These are phyloP conservation scores for Fusarium austroafricanum DNA, from an alignment of 2,329 filamentous ascomycete species.

Conservation along the genomic window DNA sequence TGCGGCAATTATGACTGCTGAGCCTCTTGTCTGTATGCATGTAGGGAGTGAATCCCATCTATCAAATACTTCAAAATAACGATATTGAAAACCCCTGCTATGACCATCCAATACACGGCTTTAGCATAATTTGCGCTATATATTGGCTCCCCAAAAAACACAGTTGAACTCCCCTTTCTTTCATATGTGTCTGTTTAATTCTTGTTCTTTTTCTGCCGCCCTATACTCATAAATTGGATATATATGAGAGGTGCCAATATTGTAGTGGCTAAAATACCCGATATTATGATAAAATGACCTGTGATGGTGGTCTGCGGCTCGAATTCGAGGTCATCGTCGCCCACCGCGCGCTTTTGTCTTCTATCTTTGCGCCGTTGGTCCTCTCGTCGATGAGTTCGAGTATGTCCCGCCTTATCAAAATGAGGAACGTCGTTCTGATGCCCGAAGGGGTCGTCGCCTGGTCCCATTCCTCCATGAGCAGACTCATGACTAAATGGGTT, in stretches of 20 bases:
- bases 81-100: not conserved
- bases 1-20: not conserved
- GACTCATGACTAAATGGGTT: conserved; percentile 34
- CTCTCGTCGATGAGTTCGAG: conserved; percentile 76
- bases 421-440: conserved; percentile 72
- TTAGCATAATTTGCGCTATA: not conserved
- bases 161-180: not conserved
- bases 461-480: conserved; percentile 65
- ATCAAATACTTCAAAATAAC: not conserved
- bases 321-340: conserved; percentile 51
- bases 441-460: conserved; percentile 63
- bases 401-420: conserved; percentile 81
- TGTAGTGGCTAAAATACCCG: conserved; percentile 59
- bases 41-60: not conserved
- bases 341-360: conserved; percentile 55
- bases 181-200: not conserved
- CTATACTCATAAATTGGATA: conserved; percentile 52
- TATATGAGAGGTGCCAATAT: conserved; percentile 59
- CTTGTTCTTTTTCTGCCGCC: conserved; percentile 45
- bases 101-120: not conserved
- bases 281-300: conserved; percentile 63
- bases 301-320: conserved; percentile 57
- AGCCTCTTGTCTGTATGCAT: not conserved
- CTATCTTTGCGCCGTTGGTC: conserved; percentile 59
- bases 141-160: not conserved